Evolutionary conservation across 169 alveolate species (phyloP).

Genomic region (Plasmodium fragile): DNA sequence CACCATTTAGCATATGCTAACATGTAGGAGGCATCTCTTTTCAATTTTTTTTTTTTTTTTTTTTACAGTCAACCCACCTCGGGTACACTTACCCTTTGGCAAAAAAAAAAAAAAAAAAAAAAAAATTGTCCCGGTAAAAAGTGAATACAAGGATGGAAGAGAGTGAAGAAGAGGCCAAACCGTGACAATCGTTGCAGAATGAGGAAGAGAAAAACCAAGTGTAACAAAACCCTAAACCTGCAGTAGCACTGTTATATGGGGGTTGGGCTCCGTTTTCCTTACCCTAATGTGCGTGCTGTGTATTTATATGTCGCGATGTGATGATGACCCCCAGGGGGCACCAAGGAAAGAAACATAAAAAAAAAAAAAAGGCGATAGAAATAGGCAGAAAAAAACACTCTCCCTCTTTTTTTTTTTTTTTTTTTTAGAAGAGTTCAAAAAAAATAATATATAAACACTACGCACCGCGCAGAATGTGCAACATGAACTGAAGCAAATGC

Average conservation of each 20-base stretch:
- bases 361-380: background rate
- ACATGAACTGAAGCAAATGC: background rate
- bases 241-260: background rate
- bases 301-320: background rate
- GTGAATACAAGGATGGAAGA: background rate
- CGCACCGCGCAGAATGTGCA: background rate
- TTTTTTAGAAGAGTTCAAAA: background rate
- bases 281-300: background rate
- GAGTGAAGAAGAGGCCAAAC: background rate
- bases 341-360: background rate
- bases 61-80: background rate
- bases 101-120: slow-evolving; percentile 2
- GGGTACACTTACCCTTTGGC: background rate
- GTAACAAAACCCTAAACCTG: background rate
- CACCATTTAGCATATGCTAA: background rate
- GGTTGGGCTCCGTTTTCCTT: background rate
- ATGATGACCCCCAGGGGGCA: background rate
- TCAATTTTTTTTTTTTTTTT: background rate
- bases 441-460: background rate
- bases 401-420: background rate
- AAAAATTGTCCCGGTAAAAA: background rate
- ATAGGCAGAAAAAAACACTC: background rate
- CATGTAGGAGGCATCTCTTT: background rate
- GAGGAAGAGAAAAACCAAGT: background rate
- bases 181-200: background rate